phyloP scores from a whole-genome alignment of 2,329 filamentous ascomycete species.

The Macrophomina tecta region DNA sequence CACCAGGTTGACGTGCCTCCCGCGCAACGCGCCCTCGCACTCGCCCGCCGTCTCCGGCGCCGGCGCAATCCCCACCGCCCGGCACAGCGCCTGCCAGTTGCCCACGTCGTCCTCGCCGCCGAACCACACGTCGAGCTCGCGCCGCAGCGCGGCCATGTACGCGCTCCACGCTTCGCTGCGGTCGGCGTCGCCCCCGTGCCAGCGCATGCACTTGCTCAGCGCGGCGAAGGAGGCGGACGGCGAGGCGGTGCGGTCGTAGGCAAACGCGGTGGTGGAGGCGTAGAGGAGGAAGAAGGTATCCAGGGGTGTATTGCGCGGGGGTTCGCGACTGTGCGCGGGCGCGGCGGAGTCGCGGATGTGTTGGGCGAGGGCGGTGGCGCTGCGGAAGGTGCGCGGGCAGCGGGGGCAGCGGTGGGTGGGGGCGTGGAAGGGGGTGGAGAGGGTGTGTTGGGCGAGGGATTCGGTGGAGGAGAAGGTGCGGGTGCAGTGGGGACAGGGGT shows the following conservation, averaged over 20 bases:
- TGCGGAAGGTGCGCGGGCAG: neutral
- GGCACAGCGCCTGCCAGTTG: conserved; percentile 32
- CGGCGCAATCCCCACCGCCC: conserved; percentile 28
- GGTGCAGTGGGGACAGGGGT: neutral
- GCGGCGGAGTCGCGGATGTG: neutral
- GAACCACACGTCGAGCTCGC: conserved; percentile 31
- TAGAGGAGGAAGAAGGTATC: conserved; percentile 1
- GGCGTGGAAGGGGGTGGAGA: neutral
- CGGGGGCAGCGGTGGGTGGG: neutral
- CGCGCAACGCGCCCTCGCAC: conserved; percentile 1
- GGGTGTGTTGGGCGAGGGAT: conserved; percentile 8
- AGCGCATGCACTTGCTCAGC: neutral
- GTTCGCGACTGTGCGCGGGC: too few relatives aligned
- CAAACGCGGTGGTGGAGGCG: neutral
- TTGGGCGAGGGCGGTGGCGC: neutral
- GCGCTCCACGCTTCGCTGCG: conserved; percentile 25
- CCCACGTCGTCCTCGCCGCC: conserved; percentile 30
- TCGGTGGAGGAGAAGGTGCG: neutral
- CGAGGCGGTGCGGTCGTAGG: neutral
- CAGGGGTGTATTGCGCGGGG: neutral
- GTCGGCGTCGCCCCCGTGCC: neutral
- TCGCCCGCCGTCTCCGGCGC: neutral
- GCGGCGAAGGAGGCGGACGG: neutral
- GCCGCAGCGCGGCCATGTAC: conserved; percentile 30
- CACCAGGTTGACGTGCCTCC: conserved; percentile 32